Percentiles rank a stretch among this genome's conserved stretches.
Conservation (phyloP, 1,284 basidiomycete species). For the Ceratobasidium theobromae region DNA sequence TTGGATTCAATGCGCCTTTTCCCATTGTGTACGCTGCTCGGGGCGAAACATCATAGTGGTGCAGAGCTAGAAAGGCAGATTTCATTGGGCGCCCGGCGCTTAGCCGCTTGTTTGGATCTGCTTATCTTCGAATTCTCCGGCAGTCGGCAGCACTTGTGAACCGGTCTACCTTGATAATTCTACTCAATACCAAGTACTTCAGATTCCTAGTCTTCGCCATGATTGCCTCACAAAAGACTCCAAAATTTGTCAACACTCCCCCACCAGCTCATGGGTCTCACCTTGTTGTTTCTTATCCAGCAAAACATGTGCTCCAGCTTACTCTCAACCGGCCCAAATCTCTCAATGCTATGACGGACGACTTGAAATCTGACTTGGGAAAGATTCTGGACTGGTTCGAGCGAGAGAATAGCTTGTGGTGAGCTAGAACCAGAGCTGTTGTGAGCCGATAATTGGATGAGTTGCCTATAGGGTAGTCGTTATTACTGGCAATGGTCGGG, state of each 20-base stretch:
- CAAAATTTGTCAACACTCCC: neutral
- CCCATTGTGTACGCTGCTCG: too few relatives aligned
- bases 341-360: conserved; percentile 43
- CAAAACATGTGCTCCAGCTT: conserved; percentile 67
- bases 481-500: conserved; percentile 72
- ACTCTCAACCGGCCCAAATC: conserved; percentile 70
- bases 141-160: too few relatives aligned
- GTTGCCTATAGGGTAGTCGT: conserved; percentile 61
- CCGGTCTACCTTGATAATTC: too few relatives aligned
- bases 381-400: conserved; percentile 75
- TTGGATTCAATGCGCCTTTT: too few relatives aligned
- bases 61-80: too few relatives aligned
- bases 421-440: conserved; percentile 32
- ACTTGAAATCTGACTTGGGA: conserved; percentile 59
- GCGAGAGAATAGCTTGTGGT: conserved; percentile 71
- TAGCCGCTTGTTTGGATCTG: too few relatives aligned
- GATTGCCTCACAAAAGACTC: conserved; percentile 7
- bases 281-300: conserved; percentile 61
- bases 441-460: neutral
- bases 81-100: too few relatives aligned
- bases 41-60: too few relatives aligned
- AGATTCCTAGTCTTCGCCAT: too few relatives aligned
- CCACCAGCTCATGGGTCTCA: conserved; percentile 42
- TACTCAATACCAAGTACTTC: too few relatives aligned
- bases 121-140: too few relatives aligned